Evolutionary conservation across 805 yeast genomes (phyloP).

Genomic region (Yamadazyma takamatsuzukensis): DNA sequence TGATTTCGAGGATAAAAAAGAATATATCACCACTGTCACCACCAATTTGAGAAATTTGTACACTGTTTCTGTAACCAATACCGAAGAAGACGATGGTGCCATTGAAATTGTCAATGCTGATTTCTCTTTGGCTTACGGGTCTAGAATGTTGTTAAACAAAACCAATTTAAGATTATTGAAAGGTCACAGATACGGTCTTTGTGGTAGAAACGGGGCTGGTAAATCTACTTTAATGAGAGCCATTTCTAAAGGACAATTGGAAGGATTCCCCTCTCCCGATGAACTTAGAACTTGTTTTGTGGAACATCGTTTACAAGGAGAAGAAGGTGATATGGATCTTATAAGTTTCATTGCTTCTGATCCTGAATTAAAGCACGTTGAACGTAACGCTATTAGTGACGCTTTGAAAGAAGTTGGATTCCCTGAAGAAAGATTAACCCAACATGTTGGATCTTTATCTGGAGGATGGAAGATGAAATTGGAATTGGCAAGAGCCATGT

Average conservation of each 20-base stretch:
- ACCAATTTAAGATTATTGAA: conserved; percentile 81
- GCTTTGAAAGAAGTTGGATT: conserved; percentile 88
- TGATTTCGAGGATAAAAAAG: conserved; percentile 28
- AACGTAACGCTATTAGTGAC: conserved; percentile 63
- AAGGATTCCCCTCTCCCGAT: conserved; percentile 92
- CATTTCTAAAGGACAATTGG: conserved; percentile 92
- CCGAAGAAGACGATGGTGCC: conserved; percentile 71
- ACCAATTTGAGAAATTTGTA: conserved; percentile 49
- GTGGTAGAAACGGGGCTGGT: conserved; percentile 99
- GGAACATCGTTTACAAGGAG: conserved; percentile 94
- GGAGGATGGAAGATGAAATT: conserved; percentile 99
- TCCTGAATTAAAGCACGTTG: conserved; percentile 67
- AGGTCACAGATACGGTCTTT: conserved; percentile 96
- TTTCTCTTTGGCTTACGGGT: conserved; percentile 95
- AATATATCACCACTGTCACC: conserved; percentile 43
- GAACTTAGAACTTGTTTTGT: conserved; percentile 91
- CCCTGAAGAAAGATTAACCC: conserved; percentile 83
- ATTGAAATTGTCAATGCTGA: conserved; percentile 90
- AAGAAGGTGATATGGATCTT: conserved; percentile 86
- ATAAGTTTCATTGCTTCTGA: conserved; percentile 86
- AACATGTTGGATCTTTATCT: conserved; percentile 88
- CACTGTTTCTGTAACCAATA: conserved; percentile 46
- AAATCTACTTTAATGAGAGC: conserved; percentile 97
- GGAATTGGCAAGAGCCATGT: conserved; percentile 98
- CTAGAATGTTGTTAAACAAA: conserved; percentile 93